These are phyloP conservation scores for Zygoascus meyerae DNA, from an alignment of 1,139 yeast genomes.

Conservation along the genomic window DNA sequence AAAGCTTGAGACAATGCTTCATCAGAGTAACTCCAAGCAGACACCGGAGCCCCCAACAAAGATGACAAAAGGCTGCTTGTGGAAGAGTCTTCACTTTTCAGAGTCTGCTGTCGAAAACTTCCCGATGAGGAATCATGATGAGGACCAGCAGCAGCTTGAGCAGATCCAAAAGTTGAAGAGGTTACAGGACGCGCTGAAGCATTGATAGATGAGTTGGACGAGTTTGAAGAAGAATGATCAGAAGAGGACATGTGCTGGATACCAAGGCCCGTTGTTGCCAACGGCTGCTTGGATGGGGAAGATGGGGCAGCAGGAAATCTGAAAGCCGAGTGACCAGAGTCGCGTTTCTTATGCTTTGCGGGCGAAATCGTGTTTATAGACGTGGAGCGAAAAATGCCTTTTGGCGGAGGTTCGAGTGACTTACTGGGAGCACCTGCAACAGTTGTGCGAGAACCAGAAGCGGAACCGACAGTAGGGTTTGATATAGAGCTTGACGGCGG, in stretches of 20 bases:
- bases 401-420: neutral
- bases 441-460: neutral
- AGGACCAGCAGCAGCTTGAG: neutral
- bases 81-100: neutral
- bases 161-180: constrained; percentile 2
- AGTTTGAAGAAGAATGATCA: constrained; percentile 2
- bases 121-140: constrained; percentile 3
- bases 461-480: neutral
- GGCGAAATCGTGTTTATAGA: neutral
- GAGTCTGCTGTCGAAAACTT: neutral
- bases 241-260: constrained; percentile 8
- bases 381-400: constrained; percentile 5
- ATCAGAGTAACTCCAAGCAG: constrained; percentile 58
- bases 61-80: constrained; percentile 23
- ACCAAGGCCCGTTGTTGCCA: constrained; percentile 5
- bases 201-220: constrained; percentile 1
- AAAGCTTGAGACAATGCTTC: constrained; percentile 58
- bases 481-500: neutral
- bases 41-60: constrained; percentile 49
- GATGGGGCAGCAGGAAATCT: neutral
- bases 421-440: neutral
- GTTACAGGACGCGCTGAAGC: constrained; percentile 1
- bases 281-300: constrained; percentile 1
- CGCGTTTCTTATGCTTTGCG: neutral
- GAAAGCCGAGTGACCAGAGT: constrained; percentile 1